Evolutionary conservation across 192 early-diverging fungal species (phyloP).

Genomic region (Neocallimastix lanati): DNA sequence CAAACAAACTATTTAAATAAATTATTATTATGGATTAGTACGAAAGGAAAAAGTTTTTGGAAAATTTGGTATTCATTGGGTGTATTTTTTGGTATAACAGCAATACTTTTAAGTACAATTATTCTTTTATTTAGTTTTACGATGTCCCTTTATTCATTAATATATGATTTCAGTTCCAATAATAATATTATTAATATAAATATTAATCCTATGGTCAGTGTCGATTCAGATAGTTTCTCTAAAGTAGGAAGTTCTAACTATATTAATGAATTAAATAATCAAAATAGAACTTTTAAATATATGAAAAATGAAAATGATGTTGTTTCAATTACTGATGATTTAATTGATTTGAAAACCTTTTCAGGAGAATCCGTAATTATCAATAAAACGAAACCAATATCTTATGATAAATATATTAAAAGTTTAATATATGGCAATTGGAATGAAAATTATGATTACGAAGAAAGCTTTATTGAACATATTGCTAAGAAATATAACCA

Average conservation of each 20-base stretch:
- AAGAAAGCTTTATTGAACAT: background rate
- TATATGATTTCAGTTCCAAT: background rate
- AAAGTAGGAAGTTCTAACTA: background rate
- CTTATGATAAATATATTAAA: background rate
- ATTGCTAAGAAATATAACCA: conserved; percentile 8
- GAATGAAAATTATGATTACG: background rate
- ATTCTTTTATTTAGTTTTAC: conserved; percentile 22
- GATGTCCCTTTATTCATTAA: background rate
- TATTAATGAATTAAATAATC: conserved; percentile 2
- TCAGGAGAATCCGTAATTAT: background rate
- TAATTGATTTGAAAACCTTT: background rate
- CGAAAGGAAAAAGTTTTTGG: conserved; percentile 17
- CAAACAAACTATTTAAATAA: background rate
- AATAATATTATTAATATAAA: background rate
- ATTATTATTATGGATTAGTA: background rate
- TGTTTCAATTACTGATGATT: background rate
- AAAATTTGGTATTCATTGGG: conserved; percentile 34
- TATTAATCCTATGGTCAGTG: background rate
- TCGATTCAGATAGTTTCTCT: background rate
- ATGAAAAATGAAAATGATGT: background rate
- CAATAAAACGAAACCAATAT: background rate
- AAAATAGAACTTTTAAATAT: conserved; percentile 1
- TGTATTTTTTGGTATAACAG: conserved; percentile 14
- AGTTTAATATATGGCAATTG: background rate
- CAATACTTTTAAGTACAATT: conserved; percentile 21